Evolutionary conservation across 768 basidiomycete species (phyloP), one percentile per base, ranked within the genome.

Genomic region (Exidia glandulosa): DNA sequence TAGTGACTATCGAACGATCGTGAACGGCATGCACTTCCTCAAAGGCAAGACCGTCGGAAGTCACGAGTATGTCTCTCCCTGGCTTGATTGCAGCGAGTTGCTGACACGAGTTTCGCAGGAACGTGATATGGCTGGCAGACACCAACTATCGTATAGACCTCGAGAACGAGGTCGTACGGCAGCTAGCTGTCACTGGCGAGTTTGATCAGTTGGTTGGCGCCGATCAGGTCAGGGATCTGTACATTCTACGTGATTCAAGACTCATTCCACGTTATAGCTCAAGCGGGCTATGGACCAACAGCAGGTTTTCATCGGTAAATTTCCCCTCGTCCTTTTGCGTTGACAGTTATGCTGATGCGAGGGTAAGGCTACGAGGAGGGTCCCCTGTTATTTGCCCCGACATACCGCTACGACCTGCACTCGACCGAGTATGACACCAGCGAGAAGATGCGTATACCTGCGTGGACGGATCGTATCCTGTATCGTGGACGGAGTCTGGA

Each of bases 401-500:
- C 95, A 2, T 98, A 99, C 75, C 89, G 91, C 63, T 98, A 94
- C 67, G 85, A 88, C 67, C 68, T 86, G 5, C 82, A 84, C 10
- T 85, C 93, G 9, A 88, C 96, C 63, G 78, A 78, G 55, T 99
- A 97, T 69, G 96, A 99, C 70, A 88, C 91, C 14, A 90, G 91
- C 68, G 96, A 98, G 73, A 99, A 98, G 76, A 83, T 86, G 81
- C 82, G 96, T 29, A 87, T 96, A 68, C 96, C 96, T 4, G 92
- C 95, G 19, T 98, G 94, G 94, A 98, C 95, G 66, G 96, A 99
- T 76, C 90, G 96, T n/a, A 84, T 99, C 7, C 70, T 99, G 60
- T 94, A 87, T 74, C 83, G 82, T 62, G 95, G 95, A 10, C 68
- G 68, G 33, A 75, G 77, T 33, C 77, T 97, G 29, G 86, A 92